Percentiles rank a stretch among this genome's conserved stretches.
phyloP scores from a whole-genome alignment of 1,284 basidiomycete genomes.

The Peniophora sp. region DNA sequence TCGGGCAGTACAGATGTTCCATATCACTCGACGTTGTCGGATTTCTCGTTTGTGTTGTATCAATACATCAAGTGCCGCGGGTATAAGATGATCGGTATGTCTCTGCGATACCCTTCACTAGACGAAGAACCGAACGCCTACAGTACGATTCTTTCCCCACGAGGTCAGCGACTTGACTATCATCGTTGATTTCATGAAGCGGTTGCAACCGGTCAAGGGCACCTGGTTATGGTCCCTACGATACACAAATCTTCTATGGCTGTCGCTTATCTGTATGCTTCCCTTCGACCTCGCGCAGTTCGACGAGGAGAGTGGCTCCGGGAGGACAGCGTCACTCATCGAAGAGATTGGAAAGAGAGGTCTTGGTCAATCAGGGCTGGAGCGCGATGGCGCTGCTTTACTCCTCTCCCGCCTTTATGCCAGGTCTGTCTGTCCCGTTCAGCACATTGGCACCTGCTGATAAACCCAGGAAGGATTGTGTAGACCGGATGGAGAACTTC shows the following conservation, averaged over 20 bases:
- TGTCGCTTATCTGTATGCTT: slow-evolving; percentile 89
- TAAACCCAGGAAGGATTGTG: slow-evolving; percentile 52
- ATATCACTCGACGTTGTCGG: slow-evolving; percentile 11
- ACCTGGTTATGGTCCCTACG: slow-evolving; percentile 69
- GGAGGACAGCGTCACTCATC: slow-evolving; percentile 44
- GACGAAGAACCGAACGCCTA: background rate
- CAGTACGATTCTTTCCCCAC: slow-evolving; percentile 90
- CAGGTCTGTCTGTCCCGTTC: slow-evolving; percentile 39
- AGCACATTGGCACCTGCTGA: slow-evolving; percentile 5
- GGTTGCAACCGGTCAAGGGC: slow-evolving; percentile 35
- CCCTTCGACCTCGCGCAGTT: slow-evolving; percentile 90
- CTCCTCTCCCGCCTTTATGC: slow-evolving; percentile 72
- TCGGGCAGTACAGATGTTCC: slow-evolving; percentile 30
- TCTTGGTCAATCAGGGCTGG: slow-evolving; percentile 66
- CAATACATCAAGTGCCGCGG: slow-evolving; percentile 86
- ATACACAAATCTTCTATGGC: slow-evolving; percentile 85
- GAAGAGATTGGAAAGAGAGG: slow-evolving; percentile 56
- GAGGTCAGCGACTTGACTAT: slow-evolving; percentile 76
- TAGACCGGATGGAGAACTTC: slow-evolving; percentile 28
- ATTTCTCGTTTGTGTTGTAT: slow-evolving; percentile 67
- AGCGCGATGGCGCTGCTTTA: slow-evolving; percentile 70
- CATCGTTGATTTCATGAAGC: slow-evolving; percentile 60
- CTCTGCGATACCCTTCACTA: slow-evolving; percentile 1
- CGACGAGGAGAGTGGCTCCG: slow-evolving; percentile 45
- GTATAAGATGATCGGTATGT: slow-evolving; percentile 86